Conservation (phyloP, 2,329 filamentous ascomycete genomes). For the Arthrobotrys entomopaga region DNA sequence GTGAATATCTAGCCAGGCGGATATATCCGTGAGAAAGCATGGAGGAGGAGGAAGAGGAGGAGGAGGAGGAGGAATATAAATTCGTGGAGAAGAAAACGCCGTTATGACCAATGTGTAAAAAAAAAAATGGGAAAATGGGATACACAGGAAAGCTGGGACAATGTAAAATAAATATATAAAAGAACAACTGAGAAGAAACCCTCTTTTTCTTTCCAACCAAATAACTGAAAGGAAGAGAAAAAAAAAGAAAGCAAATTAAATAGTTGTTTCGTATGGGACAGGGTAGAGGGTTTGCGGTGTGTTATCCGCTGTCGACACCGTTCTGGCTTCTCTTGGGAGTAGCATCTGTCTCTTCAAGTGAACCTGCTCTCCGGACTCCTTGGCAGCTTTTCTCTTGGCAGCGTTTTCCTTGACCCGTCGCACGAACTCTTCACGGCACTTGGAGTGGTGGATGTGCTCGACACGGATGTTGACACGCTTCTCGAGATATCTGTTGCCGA, state of each 20-base stretch:
- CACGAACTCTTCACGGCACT: slow-evolving; percentile 96
- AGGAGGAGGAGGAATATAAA: slow-evolving; percentile 33
- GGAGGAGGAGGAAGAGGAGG: slow-evolving; percentile 12
- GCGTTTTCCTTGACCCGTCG: slow-evolving; percentile 97
- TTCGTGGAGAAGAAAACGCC: slow-evolving; percentile 53
- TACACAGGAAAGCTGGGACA: slow-evolving; percentile 28
- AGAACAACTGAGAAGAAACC: slow-evolving; percentile 37
- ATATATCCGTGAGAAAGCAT: slow-evolving; percentile 11
- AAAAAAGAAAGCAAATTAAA: slow-evolving; percentile 70
- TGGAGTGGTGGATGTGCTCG: slow-evolving; percentile 94
- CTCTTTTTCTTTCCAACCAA: slow-evolving; percentile 14
- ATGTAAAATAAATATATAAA: slow-evolving; percentile 47
- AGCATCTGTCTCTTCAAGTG: slow-evolving; percentile 91
- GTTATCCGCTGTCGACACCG: slow-evolving; percentile 82
- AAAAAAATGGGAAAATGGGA: slow-evolving; percentile 1
- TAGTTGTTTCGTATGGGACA: slow-evolving; percentile 97
- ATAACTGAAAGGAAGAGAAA: not conserved
- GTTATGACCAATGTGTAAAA: slow-evolving; percentile 48
- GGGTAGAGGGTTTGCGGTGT: slow-evolving; percentile 90
- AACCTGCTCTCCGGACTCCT: slow-evolving; percentile 85
- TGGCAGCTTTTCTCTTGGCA: slow-evolving; percentile 89
- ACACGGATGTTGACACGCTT: slow-evolving; percentile 99
- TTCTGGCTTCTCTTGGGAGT: slow-evolving; percentile 81
- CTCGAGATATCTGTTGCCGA: slow-evolving; percentile 99
- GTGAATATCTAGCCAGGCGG: not conserved